Conservation (phyloP, 352 stramenopile genomes). For the Pythium monospermum region DNA sequence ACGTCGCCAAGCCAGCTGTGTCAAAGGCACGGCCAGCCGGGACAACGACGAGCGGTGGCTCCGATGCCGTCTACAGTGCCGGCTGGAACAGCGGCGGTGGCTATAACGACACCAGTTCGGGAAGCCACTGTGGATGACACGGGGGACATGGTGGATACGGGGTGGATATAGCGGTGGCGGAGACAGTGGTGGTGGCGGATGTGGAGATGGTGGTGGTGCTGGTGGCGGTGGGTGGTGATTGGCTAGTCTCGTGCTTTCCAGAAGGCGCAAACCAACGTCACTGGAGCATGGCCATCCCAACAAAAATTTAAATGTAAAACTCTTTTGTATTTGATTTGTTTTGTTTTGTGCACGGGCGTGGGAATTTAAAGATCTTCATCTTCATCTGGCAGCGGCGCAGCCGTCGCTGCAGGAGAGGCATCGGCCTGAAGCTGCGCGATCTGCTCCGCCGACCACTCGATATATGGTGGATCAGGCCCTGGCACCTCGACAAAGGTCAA, state of each 20-base stretch:
- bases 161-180: not conserved
- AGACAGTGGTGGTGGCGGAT: constrained; percentile 19
- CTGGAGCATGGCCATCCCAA: too few species aligned
- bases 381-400: constrained; percentile 96
- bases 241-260: too few species aligned
- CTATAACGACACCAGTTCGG: too few species aligned
- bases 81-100: too few species aligned
- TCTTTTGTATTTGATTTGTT: too few species aligned
- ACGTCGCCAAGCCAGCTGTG: not conserved
- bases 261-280: too few species aligned
- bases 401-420: constrained; percentile 84
- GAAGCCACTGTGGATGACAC: constrained; percentile 12
- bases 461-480: constrained; percentile 95
- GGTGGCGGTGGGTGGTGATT: not conserved
- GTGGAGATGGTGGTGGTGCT: constrained; percentile 73
- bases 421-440: constrained; percentile 92
- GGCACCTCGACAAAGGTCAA: constrained; percentile 98
- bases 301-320: too few species aligned
- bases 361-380: constrained; percentile 96
- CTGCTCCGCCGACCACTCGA: constrained; percentile 92
- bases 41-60: not conserved
- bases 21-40: not conserved
- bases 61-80: not conserved
- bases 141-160: constrained; percentile 65
- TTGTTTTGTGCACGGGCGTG: too few species aligned